These are phyloP conservation scores for Colletotrichum godetiae DNA, from an alignment of 2,329 filamentous ascomycete species.

Conservation along the genomic window DNA sequence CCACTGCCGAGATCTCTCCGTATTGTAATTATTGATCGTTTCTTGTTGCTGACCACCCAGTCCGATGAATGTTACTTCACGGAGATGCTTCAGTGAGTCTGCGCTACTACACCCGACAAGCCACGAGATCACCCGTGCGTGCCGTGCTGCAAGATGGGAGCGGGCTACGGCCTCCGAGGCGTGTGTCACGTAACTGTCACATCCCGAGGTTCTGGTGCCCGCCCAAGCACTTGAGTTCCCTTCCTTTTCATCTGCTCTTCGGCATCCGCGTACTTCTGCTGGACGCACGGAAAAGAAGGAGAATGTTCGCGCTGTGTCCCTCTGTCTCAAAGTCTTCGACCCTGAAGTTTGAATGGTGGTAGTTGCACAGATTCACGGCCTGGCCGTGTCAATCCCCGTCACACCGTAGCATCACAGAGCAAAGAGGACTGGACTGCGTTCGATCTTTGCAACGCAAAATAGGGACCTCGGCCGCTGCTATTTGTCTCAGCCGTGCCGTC, in stretches of 20 bases:
- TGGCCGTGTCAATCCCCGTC: background rate
- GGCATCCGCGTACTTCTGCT: background rate
- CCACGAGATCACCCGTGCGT: slow-evolving; percentile 4
- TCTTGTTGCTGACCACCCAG: background rate
- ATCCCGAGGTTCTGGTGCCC: slow-evolving; percentile 18
- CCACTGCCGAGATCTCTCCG: slow-evolving; percentile 3
- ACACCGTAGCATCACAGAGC: background rate
- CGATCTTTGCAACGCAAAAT: background rate
- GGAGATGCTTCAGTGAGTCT: background rate
- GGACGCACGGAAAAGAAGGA: background rate
- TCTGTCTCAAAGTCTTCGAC: background rate
- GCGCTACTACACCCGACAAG: background rate
- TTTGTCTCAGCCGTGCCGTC: slow-evolving; percentile 1
- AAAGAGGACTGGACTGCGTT: background rate
- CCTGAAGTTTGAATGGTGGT: background rate
- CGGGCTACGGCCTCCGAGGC: background rate
- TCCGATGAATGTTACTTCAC: background rate
- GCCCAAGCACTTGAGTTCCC: background rate
- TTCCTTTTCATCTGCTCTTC: slow-evolving; percentile 7
- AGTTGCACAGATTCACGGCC: background rate
- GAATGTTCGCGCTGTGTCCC: slow-evolving; percentile 1
- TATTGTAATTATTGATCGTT: background rate
- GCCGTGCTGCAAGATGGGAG: background rate
- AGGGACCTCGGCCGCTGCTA: slow-evolving; percentile 8
- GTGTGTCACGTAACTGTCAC: slow-evolving; percentile 25